Base-by-base conservation (phyloP, 441 rosid species). In the Euphorbia celastroides region DNA sequence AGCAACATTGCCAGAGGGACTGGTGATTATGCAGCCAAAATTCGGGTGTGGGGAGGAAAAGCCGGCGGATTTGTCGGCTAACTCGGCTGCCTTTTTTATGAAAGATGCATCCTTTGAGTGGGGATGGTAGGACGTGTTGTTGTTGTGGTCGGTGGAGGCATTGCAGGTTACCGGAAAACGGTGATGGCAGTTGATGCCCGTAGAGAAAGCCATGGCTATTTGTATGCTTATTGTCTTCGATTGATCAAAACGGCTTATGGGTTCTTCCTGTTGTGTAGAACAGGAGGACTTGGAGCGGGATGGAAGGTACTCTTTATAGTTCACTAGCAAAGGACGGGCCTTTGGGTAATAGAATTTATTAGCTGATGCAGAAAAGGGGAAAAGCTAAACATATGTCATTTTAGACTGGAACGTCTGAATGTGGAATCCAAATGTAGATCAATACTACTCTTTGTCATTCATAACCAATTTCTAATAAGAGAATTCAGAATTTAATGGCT, bases 21-120 rank as follows among this genome's bases (percentile, higher is more conserved):
- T 75, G 54, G 83, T 77, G 52, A 87, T 82, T 25, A 93, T 80
- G 70, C 98, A 93, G 12, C 98, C 98, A 69, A 88, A 89, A 66
- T 90, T 90, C 13, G 96, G 93, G 75, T 93, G 96, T 7, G 96
- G 96, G 0, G 96, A 90, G 57, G 91, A 80, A 67, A 83, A 72
- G 0, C 96, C 93, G 44, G 96, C 88, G 28, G 98, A 93, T 63
- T 56, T 84, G 65, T 93, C 95, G 10, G 95, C 76, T 23, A 90
- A 60, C n/a, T 76, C 77, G 60, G 85, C 89, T 20, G 96, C 89
- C 58, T 90, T 93, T 62, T 69, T 77, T 50, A 88, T 76, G 77
- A 74, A 84, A 1, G 75, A 51, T 0, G 92, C 81, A 63, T 90
- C 93, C 23, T 27, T 75, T 0, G 76, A 27, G 73, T 77, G 86